Base-by-base conservation (phyloP, 1,284 basidiomycete species). In the Apiotrichum akiyoshidainum region DNA sequence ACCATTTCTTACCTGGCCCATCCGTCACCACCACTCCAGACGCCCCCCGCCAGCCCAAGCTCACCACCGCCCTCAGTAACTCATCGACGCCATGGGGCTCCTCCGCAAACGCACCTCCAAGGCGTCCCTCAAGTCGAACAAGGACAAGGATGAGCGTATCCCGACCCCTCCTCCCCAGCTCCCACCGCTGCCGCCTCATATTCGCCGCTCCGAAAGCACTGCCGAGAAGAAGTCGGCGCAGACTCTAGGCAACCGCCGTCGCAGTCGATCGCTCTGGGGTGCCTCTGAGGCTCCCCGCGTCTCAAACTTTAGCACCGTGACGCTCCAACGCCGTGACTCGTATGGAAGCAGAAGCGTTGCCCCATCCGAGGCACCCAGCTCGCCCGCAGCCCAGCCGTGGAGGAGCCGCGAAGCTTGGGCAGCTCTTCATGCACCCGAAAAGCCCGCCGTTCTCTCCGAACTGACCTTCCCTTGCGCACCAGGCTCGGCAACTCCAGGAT, bases 401-500 rank as follows among this genome's bases (percentile, higher is more conserved):
- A 54, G 72, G 39, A 66, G 63, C 13, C 61, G 65, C 16, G 70
- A 71, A 22, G 65, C 66, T 2, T 74, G 72, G 72, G 49, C 57
- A 7, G 70, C 69, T 0, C 60, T 72, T 2, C 67, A 74, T 45
- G 54, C 54, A 2, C 31, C 44, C 8, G 22, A 19, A 11, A 16
- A 44, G 12, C 54, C 53, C 17, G 14, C 50, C 6, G 41, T 62
- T 8, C 46, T 59, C 7, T 41, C 46, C 26, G 57, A 55, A 17
- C 54, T 62, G n/a, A 48, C 55, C 0, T 52, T 58, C 33, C 60
- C 60, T 6, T 62, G 60, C 39, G 55, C 60, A 8, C 47, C 51
- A 6, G 47, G 37, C 21, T 49, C 44, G 4, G 39, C 40, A 13
- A 33, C 52, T 3, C 59, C 60, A 2, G 61, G 61, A 19, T 63